Evolutionary conservation across 352 stramenopile species (phyloP).

Genomic region (Sclerospora graminicola): DNA sequence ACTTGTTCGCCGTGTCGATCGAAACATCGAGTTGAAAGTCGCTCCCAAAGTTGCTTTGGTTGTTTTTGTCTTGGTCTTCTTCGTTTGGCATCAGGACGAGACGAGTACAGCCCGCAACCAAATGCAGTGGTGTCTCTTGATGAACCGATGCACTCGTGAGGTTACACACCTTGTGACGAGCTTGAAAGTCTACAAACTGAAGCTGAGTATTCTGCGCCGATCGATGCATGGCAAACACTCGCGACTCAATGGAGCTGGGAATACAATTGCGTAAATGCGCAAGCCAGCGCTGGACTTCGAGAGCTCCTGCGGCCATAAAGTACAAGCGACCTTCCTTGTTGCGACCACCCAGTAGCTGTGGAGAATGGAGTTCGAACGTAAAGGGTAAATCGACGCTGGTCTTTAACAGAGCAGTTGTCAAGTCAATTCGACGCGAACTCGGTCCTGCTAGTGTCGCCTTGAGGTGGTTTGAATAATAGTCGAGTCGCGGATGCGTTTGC

Average conservation of each 20-base stretch:
- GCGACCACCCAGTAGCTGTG: slow-evolving; percentile 58
- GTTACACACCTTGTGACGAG: too few relatives aligned
- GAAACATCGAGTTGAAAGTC: slow-evolving; percentile 13
- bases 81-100: too few relatives aligned
- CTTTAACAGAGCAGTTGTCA: slow-evolving; percentile 61
- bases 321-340: slow-evolving; percentile 86
- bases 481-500: too few relatives aligned
- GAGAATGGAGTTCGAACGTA: slow-evolving; percentile 87
- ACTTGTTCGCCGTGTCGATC: slow-evolving; percentile 12
- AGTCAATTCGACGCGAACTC: slow-evolving; percentile 47
- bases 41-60: slow-evolving; percentile 12
- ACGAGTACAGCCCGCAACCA: too few relatives aligned
- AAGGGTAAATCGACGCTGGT: slow-evolving; percentile 72
- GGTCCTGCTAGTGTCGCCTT: too few relatives aligned
- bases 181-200: slow-evolving; percentile 68
- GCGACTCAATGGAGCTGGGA: too few relatives aligned
- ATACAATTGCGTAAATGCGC: slow-evolving; percentile 69
- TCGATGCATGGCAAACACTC: slow-evolving; percentile 77
- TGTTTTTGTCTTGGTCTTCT: too few relatives aligned
- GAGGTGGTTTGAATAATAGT: too few relatives aligned
- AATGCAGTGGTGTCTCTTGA: too few relatives aligned
- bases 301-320: slow-evolving; percentile 73
- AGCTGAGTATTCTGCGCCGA: slow-evolving; percentile 38
- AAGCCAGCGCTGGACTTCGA: slow-evolving; percentile 87
- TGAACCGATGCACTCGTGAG: too few relatives aligned